Base-by-base conservation (phyloP, 805 yeast species). In the Yamadazyma akitaensis region DNA sequence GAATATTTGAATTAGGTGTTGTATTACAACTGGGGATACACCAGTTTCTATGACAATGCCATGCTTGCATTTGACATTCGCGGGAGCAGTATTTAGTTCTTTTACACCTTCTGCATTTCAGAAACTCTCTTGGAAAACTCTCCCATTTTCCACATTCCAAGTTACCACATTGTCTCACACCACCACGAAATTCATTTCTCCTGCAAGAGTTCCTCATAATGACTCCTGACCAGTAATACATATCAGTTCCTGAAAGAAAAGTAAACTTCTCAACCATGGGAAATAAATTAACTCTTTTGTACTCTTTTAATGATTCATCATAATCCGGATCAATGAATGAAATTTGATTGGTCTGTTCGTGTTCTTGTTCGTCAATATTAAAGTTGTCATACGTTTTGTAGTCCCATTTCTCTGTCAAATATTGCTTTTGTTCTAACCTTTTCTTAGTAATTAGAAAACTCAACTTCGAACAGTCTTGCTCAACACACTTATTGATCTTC, bases 181-280 rank as follows among this genome's bases (percentile, higher is more conserved):
- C 97, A 14, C 92, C 92, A 48, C 85, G 77, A 37, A 76, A 64
- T 60, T 91, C 97, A 62, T 92, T 94, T 58, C 91, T 83, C 47
- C 97, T 79, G 62, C 97, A 92, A 1, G 96, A 90, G 64, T 94
- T 94, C 46, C 98, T 76, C 91, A 94, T 94, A 34, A 91, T 89
- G n/a, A 92, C 96, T 3, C 96, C 94, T 2, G 97, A 88, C 99
- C 99, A 92, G 65, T 91, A 90, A 55, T 86, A 84, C 73, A 90
- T 81, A 55, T 91, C 97, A 37, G 84, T 79, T 3, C 88, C 81
- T 54, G 85, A 80, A 40, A 74, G 68, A 44, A 77, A 73, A 0
- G 98, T 92, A 62, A 88, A 92, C 63, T 87, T 83, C 64, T 92
- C 99, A 33, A 92, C 97, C 54, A 92, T 67, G 9, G 96, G 96